These are phyloP conservation scores for Colletotrichum tropicale DNA, from an alignment of 2,329 filamentous ascomycete genomes.

Conservation along the genomic window DNA sequence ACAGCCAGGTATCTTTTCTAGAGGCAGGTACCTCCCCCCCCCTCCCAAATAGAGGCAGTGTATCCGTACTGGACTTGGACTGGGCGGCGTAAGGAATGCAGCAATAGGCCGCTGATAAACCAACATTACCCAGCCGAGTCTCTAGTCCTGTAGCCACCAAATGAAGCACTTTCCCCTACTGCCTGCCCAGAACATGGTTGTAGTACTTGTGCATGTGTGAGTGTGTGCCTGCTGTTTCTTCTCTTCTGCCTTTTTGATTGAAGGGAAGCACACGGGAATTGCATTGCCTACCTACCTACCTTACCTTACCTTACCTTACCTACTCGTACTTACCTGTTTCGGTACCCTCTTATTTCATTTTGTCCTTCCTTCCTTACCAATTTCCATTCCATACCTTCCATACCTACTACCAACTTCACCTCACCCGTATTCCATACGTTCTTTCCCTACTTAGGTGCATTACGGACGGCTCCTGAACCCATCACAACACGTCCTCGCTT, in stretches of 20 bases:
- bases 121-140: background rate
- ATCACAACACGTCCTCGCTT: background rate
- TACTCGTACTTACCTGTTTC: background rate
- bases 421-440: background rate
- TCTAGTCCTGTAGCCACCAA: slow-evolving; percentile 6
- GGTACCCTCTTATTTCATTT: background rate
- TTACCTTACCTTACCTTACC: background rate
- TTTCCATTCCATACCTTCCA: background rate
- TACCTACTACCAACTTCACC: background rate
- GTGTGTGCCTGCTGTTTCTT: background rate
- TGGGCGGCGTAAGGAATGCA: background rate
- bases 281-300: background rate
- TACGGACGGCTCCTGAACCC: background rate
- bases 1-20: background rate
- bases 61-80: background rate
- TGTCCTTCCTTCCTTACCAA: background rate
- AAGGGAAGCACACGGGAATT: background rate
- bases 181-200: background rate
- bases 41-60: background rate
- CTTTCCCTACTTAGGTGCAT: background rate
- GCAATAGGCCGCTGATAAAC: background rate
- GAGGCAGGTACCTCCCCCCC: background rate
- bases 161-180: slow-evolving; percentile 1
- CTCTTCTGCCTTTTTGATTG: background rate
- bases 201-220: background rate